These are phyloP conservation scores for Pyricularia pennisetigena DNA, from an alignment of 2,329 filamentous ascomycete genomes.

Conservation along the genomic window DNA sequence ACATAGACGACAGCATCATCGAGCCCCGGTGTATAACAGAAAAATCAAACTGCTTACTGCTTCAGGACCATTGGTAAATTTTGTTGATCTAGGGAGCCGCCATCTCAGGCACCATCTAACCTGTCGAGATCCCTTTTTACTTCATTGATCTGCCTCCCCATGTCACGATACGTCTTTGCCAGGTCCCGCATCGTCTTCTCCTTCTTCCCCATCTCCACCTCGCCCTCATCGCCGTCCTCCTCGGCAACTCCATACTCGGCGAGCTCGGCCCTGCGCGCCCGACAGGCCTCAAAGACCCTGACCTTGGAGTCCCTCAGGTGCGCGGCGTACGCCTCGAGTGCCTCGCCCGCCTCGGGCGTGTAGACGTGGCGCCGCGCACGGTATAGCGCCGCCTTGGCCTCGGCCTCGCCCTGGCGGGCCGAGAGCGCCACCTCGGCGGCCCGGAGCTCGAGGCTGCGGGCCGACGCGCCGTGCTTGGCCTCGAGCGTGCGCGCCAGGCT, in stretches of 20 bases:
- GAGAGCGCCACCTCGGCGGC: slow-evolving; percentile 33
- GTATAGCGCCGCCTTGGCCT: slow-evolving; percentile 24
- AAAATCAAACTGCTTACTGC: not conserved
- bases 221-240: slow-evolving; percentile 12
- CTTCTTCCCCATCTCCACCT: slow-evolving; percentile 19
- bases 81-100: not conserved
- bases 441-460: slow-evolving; percentile 39
- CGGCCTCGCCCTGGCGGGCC: slow-evolving; percentile 30
- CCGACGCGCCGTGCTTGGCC: slow-evolving; percentile 42
- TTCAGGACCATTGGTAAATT: not conserved
- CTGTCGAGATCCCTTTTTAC: slow-evolving; percentile 34
- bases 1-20: not conserved
- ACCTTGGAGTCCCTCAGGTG: slow-evolving; percentile 39
- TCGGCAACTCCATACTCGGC: slow-evolving; percentile 37
- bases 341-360: slow-evolving; percentile 28
- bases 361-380: slow-evolving; percentile 31
- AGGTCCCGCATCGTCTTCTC: slow-evolving; percentile 43
- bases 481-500: slow-evolving; percentile 41
- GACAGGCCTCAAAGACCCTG: slow-evolving; percentile 32
- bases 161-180: slow-evolving; percentile 38
- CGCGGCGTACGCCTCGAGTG: slow-evolving; percentile 34
- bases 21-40: not conserved
- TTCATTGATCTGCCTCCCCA: slow-evolving; percentile 38
- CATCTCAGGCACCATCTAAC: slow-evolving; percentile 14
- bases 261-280: slow-evolving; percentile 31